Percentiles rank a stretch among this genome's conserved stretches.
Evolutionary conservation across 2,329 filamentous ascomycete genomes (phyloP).

Genomic region (Onygena corvina): DNA sequence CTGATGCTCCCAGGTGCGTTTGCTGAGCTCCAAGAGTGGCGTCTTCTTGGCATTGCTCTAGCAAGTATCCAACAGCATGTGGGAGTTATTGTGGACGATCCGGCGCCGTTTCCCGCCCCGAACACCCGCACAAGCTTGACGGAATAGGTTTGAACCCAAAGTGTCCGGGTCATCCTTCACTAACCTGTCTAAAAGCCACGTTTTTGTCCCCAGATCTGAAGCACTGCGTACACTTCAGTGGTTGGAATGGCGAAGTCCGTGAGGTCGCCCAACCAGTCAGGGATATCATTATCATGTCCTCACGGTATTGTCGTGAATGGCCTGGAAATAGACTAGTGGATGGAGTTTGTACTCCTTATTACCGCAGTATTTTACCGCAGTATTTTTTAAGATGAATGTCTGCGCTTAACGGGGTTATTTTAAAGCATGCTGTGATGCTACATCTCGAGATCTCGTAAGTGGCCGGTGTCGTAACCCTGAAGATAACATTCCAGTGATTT

Average conservation of each 20-base stretch:
- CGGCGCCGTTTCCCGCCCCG: constrained; percentile 1
- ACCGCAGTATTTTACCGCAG: too few relatives aligned
- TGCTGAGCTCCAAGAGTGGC: constrained; percentile 2
- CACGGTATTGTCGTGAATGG: too few relatives aligned
- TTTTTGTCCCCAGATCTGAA: background rate
- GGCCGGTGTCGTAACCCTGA: background rate
- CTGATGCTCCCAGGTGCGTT: background rate
- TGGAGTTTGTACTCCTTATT: too few relatives aligned
- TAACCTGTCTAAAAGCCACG: background rate
- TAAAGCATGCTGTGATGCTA: background rate
- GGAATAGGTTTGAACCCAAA: background rate
- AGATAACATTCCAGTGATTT: background rate
- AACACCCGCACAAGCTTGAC: background rate
- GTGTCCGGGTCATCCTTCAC: background rate
- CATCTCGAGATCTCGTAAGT: background rate
- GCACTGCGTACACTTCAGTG: background rate
- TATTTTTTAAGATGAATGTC: background rate
- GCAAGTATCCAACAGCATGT: background rate
- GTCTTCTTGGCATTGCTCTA: constrained; percentile 1
- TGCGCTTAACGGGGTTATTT: background rate
- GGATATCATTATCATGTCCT: too few relatives aligned
- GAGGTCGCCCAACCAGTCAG: background rate
- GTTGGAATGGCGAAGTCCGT: background rate
- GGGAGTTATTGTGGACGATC: constrained; percentile 3
- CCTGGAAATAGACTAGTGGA: background rate